Base-by-base conservation (phyloP, 2,329 filamentous ascomycete species). In the Scedosporium apiospermum region DNA sequence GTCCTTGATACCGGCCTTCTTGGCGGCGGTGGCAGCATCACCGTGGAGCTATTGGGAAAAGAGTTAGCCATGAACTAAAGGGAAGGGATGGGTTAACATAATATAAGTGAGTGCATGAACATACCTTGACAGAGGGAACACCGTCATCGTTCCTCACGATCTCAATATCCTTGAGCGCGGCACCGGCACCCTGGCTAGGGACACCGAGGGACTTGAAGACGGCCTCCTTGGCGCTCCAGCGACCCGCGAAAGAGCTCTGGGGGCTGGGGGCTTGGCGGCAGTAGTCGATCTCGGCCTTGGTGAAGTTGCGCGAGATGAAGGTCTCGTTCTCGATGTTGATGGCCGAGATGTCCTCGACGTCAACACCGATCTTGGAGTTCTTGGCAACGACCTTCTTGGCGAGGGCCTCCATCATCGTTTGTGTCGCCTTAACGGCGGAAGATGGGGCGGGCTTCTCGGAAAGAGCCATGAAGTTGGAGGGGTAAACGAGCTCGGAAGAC, bases 141-240 rank as follows among this genome's bases (percentile, higher is more conserved):
- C 95, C 95, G 57, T 85, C 88, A 67, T 89, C 87, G 71, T 93
- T 88, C 70, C 87, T 88, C 65, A 85, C 75, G 69, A 99, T 93
- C 78, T 99, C 96, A 78, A 99, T 99, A 51, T 98, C 93, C 80
- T 88, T 95, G 76, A 99, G 76, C 16, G 91, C 82, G 64, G 95
- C 93, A 67, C 96, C 95, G 9, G 89, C 93, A 65, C 95, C 95
- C 77, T 90, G 88, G 76, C 93, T 89, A 68, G 83, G 78, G 12
- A 98, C 93, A 67, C 93, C 92, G 14, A 99, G 82, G 44, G 91
- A 92, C 85, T 99, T 99, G 83, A 99, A 99, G 0, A 99, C 93
- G 30, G 95, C 95, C 78, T 99, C 95, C 80, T 99, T 99, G 42
- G 95, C 95, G 70, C 89, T 93, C 95, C 95, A 99, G 68, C 92